phyloP scores from a whole-genome alignment of 805 yeast species.

The Metschnikowia matae region DNA sequence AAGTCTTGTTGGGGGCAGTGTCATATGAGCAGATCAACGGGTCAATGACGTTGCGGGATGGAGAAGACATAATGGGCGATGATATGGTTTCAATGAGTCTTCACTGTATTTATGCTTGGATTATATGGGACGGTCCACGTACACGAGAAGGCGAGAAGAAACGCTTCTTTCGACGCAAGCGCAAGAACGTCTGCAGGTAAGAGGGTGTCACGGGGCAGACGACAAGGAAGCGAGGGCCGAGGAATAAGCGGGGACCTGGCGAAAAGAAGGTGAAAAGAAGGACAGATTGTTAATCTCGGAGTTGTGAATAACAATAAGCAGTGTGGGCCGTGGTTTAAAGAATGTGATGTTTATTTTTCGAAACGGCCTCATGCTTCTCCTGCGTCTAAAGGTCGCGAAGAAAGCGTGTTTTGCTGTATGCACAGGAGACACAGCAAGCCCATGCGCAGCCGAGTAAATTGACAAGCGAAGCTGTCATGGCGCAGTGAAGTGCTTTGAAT shows the following conservation, averaged over 20 bases:
- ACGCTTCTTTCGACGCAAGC: slow-evolving; percentile 3
- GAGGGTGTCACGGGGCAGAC: neutral
- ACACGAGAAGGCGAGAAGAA: neutral
- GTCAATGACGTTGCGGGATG: slow-evolving; percentile 30
- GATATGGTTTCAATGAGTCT: neutral
- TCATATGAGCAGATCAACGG: slow-evolving; percentile 28
- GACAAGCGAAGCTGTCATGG: neutral
- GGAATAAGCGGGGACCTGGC: neutral
- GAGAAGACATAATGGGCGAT: slow-evolving; percentile 26
- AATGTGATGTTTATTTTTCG: slow-evolving; percentile 4
- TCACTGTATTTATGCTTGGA: neutral
- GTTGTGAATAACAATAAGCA: neutral
- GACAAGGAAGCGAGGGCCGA: neutral
- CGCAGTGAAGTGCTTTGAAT: neutral
- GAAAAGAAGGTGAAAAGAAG: neutral
- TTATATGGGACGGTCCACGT: neutral
- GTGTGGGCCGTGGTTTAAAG: neutral
- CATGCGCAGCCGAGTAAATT: neutral
- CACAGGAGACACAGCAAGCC: neutral
- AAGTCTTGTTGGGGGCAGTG: slow-evolving; percentile 2
- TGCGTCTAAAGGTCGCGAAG: slow-evolving; percentile 6
- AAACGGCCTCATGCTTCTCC: slow-evolving; percentile 2
- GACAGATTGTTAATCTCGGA: too few relatives aligned
- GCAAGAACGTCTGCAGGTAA: neutral
- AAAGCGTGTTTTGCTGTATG: slow-evolving; percentile 3